Conservation (phyloP, 164 flowering plant species). For the Nelumbo lutea region DNA sequence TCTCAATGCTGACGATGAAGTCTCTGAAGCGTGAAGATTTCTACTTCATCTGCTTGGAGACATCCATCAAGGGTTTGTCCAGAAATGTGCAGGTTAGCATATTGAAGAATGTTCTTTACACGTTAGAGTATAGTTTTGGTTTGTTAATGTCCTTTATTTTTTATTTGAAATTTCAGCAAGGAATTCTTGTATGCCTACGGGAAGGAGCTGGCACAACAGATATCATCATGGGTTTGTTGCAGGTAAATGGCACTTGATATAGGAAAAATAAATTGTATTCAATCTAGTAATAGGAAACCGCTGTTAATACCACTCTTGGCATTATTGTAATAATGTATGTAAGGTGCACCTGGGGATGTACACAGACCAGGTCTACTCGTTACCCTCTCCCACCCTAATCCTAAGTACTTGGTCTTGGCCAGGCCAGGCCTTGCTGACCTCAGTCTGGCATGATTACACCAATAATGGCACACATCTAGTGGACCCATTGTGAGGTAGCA, state of each 20-base stretch:
- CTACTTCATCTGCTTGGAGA: slow-evolving; percentile 74
- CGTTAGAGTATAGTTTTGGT: neutral
- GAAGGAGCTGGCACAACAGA: slow-evolving; percentile 61
- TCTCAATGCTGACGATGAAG: slow-evolving; percentile 51
- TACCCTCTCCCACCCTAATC: too few species aligned
- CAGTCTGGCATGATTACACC: too few species aligned
- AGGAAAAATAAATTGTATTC: too few species aligned
- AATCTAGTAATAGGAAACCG: too few species aligned
- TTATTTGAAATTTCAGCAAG: slow-evolving; percentile 34
- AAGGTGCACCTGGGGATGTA: too few species aligned
- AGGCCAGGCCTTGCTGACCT: too few species aligned
- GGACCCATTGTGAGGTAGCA: too few species aligned
- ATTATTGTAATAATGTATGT: too few species aligned
- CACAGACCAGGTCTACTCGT: too few species aligned
- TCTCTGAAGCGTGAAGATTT: slow-evolving; percentile 48
- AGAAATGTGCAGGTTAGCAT: slow-evolving; percentile 30
- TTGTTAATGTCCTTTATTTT: slow-evolving; percentile 1
- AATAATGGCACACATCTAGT: too few species aligned
- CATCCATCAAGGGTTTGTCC: slow-evolving; percentile 20
- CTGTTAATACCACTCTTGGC: too few species aligned
- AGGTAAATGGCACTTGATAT: slow-evolving; percentile 36
- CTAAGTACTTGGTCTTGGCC: too few species aligned
- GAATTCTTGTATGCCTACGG: slow-evolving; percentile 64
- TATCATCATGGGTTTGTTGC: slow-evolving; percentile 61
- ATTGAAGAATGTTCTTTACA: neutral